Evolutionary conservation across 1,284 basidiomycete genomes (phyloP).

Genomic region (Apiotrichum siamense): DNA sequence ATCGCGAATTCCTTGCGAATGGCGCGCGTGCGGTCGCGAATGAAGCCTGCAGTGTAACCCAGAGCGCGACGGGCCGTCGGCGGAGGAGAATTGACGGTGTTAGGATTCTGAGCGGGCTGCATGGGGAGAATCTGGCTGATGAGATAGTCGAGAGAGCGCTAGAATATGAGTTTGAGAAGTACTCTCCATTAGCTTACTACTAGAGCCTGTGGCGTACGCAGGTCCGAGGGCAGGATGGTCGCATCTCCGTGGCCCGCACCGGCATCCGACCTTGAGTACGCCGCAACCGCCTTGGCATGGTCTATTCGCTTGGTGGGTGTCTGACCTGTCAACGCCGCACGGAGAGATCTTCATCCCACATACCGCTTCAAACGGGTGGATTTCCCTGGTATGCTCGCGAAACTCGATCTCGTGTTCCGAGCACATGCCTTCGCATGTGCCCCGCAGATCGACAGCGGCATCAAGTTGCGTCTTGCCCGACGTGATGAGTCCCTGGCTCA

Average conservation of each 20-base stretch:
- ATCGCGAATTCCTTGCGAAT: constrained; percentile 93
- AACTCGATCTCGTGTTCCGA: constrained; percentile 87
- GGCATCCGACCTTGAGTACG: constrained; percentile 82
- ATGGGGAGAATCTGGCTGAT: constrained; percentile 71
- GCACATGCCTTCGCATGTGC: constrained; percentile 91
- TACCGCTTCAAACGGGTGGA: constrained; percentile 81
- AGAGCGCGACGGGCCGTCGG: constrained; percentile 54
- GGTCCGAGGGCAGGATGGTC: constrained; percentile 77
- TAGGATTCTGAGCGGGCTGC: constrained; percentile 42
- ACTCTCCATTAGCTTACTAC: constrained; percentile 52
- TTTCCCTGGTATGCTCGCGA: constrained; percentile 80
- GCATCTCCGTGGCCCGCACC: constrained; percentile 51
- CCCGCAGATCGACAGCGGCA: constrained; percentile 81
- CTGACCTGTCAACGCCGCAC: constrained; percentile 11
- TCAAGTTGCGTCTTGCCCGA: constrained; percentile 75
- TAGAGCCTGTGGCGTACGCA: constrained; percentile 79
- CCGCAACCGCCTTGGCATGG: constrained; percentile 82
- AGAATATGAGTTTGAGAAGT: background rate
- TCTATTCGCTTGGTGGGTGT: constrained; percentile 61
- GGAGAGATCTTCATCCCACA: constrained; percentile 32
- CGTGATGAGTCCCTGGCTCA: constrained; percentile 77
- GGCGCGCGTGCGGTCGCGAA: constrained; percentile 84
- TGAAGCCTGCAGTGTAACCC: constrained; percentile 55
- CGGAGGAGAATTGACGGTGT: constrained; percentile 17
- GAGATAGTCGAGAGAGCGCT: constrained; percentile 87